A percentile compares a stretch with the other conserved stretches of the same genome.
phyloP scores from a whole-genome alignment of 2,329 filamentous ascomycete genomes.

The Hypomyces perniciosus region DNA sequence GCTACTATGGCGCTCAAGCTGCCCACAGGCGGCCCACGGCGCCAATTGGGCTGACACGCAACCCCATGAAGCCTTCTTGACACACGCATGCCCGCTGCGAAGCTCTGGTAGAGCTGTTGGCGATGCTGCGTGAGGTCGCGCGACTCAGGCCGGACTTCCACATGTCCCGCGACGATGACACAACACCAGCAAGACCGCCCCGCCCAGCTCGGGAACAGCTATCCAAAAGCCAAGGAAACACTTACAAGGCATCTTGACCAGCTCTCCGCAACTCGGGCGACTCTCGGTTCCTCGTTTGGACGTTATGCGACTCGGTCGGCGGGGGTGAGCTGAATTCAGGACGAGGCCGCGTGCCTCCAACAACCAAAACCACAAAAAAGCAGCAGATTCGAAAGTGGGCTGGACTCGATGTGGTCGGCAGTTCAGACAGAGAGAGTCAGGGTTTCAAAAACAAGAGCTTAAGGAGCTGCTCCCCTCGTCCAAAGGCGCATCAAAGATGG shows the following conservation, averaged over 20 bases:
- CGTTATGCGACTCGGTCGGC: conserved; percentile 8
- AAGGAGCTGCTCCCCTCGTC: neutral
- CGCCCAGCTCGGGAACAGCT: conserved; percentile 5
- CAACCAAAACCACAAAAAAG: conserved; percentile 4
- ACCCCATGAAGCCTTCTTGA: neutral
- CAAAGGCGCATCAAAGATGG: no score
- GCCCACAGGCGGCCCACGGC: neutral
- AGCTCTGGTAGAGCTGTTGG: neutral
- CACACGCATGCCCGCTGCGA: neutral
- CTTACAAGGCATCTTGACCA: conserved; percentile 35
- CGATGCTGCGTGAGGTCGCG: neutral
- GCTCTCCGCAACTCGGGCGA: conserved; percentile 18
- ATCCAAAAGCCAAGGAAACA: conserved; percentile 15
- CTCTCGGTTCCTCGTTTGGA: neutral
- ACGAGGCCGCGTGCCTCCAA: conserved; percentile 2
- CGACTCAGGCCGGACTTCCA: neutral
- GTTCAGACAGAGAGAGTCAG: neutral
- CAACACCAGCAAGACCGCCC: neutral
- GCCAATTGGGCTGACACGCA: conserved; percentile 6
- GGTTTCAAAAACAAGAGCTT: neutral
- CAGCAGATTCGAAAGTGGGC: neutral
- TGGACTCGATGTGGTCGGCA: neutral
- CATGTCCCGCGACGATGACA: neutral
- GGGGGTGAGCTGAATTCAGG: conserved; percentile 1
- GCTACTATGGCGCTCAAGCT: neutral